phyloP scores from a whole-genome alignment of 2,329 filamentous ascomycete species.

The Botrytis deweyae region DNA sequence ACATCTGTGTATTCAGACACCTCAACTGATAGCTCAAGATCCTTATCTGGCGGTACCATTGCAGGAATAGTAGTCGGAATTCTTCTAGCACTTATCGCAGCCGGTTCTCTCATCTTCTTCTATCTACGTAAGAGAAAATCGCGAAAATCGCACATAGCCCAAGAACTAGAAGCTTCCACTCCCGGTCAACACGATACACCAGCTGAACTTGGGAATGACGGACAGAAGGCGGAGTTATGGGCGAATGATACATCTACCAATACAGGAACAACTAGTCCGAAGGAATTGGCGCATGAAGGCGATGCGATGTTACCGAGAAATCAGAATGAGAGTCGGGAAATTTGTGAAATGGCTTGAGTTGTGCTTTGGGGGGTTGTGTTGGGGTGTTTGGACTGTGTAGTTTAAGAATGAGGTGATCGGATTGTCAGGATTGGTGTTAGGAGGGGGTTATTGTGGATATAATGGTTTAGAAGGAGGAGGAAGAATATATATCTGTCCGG shows the following conservation, averaged over 20 bases:
- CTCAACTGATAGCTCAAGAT: not conserved
- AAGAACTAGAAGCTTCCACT: not conserved
- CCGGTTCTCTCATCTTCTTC: not conserved
- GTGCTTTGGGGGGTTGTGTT: not conserved
- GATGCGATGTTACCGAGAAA: not conserved
- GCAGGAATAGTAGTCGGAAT: not conserved
- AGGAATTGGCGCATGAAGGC: not conserved
- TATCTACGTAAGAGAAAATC: not conserved
- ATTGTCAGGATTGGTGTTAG: not conserved
- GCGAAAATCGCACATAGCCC: not conserved
- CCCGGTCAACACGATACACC: not conserved
- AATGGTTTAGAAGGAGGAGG: not conserved
- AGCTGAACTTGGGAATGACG: not conserved
- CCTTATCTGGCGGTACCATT: not conserved
- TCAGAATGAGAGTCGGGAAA: not conserved
- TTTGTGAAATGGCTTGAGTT: not conserved
- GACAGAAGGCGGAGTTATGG: not conserved
- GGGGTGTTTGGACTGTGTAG: not conserved
- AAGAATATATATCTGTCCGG: not conserved
- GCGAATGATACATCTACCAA: not conserved
- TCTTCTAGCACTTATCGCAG: not conserved
- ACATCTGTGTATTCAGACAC: not conserved
- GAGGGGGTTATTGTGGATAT: not conserved
- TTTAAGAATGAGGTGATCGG: not conserved
- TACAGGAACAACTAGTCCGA: not conserved